Percentiles rank a stretch among this genome's conserved stretches.
These are phyloP conservation scores for Senna tora DNA, from an alignment of 306 rosid genomes.

Conservation along the genomic window DNA sequence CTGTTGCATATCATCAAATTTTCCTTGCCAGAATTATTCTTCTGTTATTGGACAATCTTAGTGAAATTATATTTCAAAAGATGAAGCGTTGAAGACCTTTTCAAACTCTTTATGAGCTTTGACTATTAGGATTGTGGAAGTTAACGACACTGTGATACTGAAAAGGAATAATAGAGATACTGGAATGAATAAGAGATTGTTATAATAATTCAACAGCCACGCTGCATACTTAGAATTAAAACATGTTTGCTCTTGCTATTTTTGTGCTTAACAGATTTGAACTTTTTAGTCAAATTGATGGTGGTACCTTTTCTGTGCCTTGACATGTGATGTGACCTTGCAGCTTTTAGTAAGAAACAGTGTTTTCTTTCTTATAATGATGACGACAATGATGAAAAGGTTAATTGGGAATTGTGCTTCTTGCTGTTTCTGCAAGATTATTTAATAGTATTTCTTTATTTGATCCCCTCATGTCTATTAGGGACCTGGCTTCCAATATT, in stretches of 20 bases:
- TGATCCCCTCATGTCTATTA: background rate
- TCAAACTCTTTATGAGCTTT: background rate
- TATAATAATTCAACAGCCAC: background rate
- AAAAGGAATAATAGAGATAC: background rate
- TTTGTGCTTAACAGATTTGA: background rate
- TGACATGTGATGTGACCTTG: background rate
- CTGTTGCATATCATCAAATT: background rate
- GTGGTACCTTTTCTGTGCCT: background rate
- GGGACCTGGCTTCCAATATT: conserved; percentile 13
- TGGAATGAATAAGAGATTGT: background rate
- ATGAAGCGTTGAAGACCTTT: background rate
- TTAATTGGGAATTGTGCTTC: background rate
- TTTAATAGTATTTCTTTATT: background rate
- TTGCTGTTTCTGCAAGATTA: conserved; percentile 9
- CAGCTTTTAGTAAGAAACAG: background rate
- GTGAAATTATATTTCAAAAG: background rate
- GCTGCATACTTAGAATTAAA: background rate
- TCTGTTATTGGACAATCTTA: background rate
- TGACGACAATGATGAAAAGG: background rate
- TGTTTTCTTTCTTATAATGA: background rate
- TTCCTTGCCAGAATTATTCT: conserved; percentile 2
- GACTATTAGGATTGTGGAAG: background rate
- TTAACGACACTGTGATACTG: background rate
- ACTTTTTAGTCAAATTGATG: background rate
- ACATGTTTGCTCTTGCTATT: background rate